phyloP scores from a whole-genome alignment of 805 yeast species.

The Huiozyma naganishii region DNA sequence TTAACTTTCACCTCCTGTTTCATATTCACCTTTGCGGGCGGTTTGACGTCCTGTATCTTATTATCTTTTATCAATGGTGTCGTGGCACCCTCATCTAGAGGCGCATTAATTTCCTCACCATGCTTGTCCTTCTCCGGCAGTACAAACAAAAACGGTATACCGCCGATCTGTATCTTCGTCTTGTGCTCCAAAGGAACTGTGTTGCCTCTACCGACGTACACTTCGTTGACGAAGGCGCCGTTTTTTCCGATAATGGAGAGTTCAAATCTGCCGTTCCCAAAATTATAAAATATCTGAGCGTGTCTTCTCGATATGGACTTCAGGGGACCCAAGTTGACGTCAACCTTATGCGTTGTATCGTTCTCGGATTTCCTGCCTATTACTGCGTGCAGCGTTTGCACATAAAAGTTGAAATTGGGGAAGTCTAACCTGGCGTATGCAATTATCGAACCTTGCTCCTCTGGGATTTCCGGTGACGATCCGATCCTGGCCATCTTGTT shows the following conservation, averaged over 20 bases:
- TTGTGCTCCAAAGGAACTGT: conserved; percentile 81
- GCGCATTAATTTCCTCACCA: conserved; percentile 19
- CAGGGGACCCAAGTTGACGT: conserved; percentile 84
- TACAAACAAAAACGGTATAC: conserved; percentile 77
- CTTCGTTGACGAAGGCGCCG: conserved; percentile 93
- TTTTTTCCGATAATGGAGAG: conserved; percentile 85
- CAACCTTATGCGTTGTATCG: conserved; percentile 61
- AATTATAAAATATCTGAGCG: conserved; percentile 92
- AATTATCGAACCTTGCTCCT: conserved; percentile 32
- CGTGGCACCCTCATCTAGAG: background rate
- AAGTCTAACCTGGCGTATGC: conserved; percentile 73
- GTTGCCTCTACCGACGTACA: conserved; percentile 79
- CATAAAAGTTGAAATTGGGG: conserved; percentile 86
- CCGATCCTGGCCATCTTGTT: background rate
- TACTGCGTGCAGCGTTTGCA: conserved; percentile 89
- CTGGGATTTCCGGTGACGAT: conserved; percentile 4
- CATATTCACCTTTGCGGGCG: background rate
- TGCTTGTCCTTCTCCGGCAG: conserved; percentile 54
- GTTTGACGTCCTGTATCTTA: conserved; percentile 1
- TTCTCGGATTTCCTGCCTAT: conserved; percentile 82
- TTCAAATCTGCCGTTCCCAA: conserved; percentile 92
- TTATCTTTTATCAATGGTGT: conserved; percentile 1
- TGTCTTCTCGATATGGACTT: conserved; percentile 91
- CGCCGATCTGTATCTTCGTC: conserved; percentile 85
- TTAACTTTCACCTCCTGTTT: conserved; percentile 1